Base-by-base conservation (phyloP, 2,329 filamentous ascomycete species). In the Zelopaecilomyces penicillatus region DNA sequence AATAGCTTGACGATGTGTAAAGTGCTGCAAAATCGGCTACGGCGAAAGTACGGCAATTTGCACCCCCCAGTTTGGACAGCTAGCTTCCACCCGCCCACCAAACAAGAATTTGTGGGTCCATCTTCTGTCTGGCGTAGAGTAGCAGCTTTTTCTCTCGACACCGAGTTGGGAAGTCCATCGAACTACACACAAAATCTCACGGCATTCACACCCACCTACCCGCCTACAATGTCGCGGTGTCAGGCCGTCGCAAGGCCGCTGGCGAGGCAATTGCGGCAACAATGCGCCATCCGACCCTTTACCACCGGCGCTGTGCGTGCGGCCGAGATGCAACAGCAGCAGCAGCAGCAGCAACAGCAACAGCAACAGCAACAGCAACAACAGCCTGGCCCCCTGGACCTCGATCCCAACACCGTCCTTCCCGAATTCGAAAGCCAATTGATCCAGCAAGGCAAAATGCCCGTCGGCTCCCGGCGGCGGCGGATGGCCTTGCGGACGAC, bases 381-480 rank as follows among this genome's bases (percentile, higher is more conserved):
- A 27, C 39, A 55, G 44, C 50, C 69, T 47, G 62, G 61, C 44
- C 63, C 67, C 30, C 62, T 66, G 51, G 67, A 74, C 54, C 66
- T 80, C 53, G 78, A 88, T 60, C 85, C 83, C n/a, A 71, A 77
- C 50, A 80, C 78, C n/a, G 84, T 86, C 28, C 74, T 78, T 37
- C 79, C 64, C 38, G 60, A 64, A 46, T 65, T 64, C 44, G 65
- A 67, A 51, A 73, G 81, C 46, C 85, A 93, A 66, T 74, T 95
- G 43, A 70, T 89, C 58, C 78, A 78, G 60, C 69, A 76, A 52
- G 83, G 86, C 44, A 74, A 80, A 37, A 74, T 78, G 50, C 88
- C 87, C 42, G 72, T 95, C 56, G 90, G 90, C 41, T 95, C 89
- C 38, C 82, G 90, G 55, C 80, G 90, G 72, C 83, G 90, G 51